A percentile compares a stretch with the other conserved stretches of the same genome.
These are phyloP conservation scores for Otatea glauca DNA, from an alignment of 176 grass and related monocot genomes.

Conservation along the genomic window DNA sequence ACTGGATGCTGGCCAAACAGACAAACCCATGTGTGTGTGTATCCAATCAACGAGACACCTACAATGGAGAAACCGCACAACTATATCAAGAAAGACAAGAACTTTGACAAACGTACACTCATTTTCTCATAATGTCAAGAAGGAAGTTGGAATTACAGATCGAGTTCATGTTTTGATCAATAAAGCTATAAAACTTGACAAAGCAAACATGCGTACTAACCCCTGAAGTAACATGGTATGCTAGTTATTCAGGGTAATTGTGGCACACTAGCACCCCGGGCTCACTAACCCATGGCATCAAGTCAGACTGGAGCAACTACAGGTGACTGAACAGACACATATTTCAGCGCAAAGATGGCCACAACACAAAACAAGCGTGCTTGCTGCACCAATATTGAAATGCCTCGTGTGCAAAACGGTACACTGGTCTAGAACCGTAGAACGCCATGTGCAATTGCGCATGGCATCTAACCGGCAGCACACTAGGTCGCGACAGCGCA, in stretches of 20 bases:
- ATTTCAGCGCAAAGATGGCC: background rate
- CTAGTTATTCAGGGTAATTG: background rate
- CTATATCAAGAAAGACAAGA: background rate
- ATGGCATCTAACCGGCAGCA: background rate
- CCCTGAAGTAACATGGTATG: background rate
- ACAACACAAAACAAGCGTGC: background rate
- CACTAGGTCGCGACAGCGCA: background rate
- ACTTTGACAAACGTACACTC: background rate
- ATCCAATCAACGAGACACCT: background rate
- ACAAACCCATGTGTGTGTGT: background rate
- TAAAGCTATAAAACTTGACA: constrained; percentile 8
- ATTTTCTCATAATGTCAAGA: background rate
- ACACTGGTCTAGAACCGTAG: background rate
- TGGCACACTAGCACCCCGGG: background rate
- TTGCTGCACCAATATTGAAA: background rate
- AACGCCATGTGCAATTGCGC: background rate
- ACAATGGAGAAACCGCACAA: background rate
- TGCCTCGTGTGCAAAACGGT: background rate
- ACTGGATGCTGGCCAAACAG: background rate
- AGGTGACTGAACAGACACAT: background rate
- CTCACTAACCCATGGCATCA: background rate
- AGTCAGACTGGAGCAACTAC: background rate
- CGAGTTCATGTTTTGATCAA: background rate
- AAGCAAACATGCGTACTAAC: background rate
- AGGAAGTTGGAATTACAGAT: background rate